phyloP scores from a whole-genome alignment of 768 basidiomycete species.

The Podaxis pistillaris region DNA sequence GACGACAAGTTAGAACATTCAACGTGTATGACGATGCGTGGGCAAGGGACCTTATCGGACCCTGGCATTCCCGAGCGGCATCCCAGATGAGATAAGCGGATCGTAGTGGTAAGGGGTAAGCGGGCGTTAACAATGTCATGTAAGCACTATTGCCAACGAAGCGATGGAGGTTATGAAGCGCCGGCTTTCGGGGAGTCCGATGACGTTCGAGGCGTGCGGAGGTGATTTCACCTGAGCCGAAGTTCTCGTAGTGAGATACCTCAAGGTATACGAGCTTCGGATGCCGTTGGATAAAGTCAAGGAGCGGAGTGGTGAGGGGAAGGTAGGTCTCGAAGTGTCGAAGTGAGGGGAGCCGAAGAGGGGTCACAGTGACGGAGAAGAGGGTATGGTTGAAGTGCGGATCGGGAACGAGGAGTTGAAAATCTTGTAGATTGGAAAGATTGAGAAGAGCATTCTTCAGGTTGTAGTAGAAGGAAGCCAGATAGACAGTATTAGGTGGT shows the following conservation, averaged over 20 bases:
- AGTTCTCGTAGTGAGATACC: conserved; percentile 31
- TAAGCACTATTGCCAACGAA: conserved; percentile 35
- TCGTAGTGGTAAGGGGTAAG: conserved; percentile 24
- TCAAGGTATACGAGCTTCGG: conserved; percentile 32
- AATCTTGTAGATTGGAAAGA: conserved; percentile 26
- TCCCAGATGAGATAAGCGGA: conserved; percentile 39
- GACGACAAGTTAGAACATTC: conserved; percentile 33
- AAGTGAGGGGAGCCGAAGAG: conserved; percentile 24
- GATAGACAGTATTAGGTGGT: conserved; percentile 20
- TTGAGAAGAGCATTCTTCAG: conserved; percentile 27
- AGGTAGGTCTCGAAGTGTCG: conserved; percentile 36
- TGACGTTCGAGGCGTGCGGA: neutral
- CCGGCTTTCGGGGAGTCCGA: neutral
- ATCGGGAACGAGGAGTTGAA: conserved; percentile 32
- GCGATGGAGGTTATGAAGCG: conserved; percentile 33
- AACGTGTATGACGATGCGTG: conserved; percentile 31
- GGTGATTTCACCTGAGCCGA: conserved; percentile 8
- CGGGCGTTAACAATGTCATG: conserved; percentile 25
- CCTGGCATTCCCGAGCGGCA: conserved; percentile 27
- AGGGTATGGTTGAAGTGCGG: conserved; percentile 21
- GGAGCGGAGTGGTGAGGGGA: conserved; percentile 27
- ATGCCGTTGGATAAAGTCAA: conserved; percentile 34
- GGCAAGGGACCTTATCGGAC: conserved; percentile 30
- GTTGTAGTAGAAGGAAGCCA: conserved; percentile 30
- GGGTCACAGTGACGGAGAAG: conserved; percentile 20